Evolutionary conservation across 129 eudicot genomes (phyloP).

Genomic region (Lonicera japonica): DNA sequence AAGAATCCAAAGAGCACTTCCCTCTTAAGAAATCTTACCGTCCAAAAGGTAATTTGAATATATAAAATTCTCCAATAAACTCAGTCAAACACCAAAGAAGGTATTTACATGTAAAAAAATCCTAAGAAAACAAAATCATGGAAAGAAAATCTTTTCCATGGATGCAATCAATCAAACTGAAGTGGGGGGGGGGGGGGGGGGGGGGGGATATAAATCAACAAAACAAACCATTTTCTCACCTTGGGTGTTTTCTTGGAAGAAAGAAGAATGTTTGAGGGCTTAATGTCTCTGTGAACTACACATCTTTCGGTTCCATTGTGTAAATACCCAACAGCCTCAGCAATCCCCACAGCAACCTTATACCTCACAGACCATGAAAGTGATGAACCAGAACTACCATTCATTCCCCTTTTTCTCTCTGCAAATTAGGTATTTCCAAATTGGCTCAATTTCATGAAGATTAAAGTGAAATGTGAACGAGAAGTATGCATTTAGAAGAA

Average conservation of each 20-base stretch:
- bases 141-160: too few relatives aligned
- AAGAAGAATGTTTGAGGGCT: slow-evolving; percentile 96
- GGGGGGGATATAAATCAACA: background rate
- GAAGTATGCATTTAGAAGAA: slow-evolving; percentile 7
- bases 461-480: background rate
- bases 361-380: slow-evolving; percentile 85
- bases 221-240: slow-evolving; percentile 32
- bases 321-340: slow-evolving; percentile 75
- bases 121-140: too few relatives aligned
- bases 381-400: slow-evolving; percentile 60
- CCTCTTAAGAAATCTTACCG: too few relatives aligned
- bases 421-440: slow-evolving; percentile 16
- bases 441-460: background rate
- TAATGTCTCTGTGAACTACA: slow-evolving; percentile 97
- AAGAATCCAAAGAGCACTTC: too few relatives aligned
- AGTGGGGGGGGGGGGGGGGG: too few relatives aligned
- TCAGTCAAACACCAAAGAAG: too few relatives aligned
- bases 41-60: too few relatives aligned
- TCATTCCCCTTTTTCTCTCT: slow-evolving; percentile 73
- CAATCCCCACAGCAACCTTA: slow-evolving; percentile 81
- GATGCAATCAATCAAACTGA: too few relatives aligned
- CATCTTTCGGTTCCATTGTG: slow-evolving; percentile 91
- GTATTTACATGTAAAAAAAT: too few relatives aligned
- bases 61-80: too few relatives aligned
- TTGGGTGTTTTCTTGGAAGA: slow-evolving; percentile 85